These are phyloP conservation scores for Didymellaceae sp. DNA, from an alignment of 2,329 filamentous ascomycete species.

Conservation along the genomic window DNA sequence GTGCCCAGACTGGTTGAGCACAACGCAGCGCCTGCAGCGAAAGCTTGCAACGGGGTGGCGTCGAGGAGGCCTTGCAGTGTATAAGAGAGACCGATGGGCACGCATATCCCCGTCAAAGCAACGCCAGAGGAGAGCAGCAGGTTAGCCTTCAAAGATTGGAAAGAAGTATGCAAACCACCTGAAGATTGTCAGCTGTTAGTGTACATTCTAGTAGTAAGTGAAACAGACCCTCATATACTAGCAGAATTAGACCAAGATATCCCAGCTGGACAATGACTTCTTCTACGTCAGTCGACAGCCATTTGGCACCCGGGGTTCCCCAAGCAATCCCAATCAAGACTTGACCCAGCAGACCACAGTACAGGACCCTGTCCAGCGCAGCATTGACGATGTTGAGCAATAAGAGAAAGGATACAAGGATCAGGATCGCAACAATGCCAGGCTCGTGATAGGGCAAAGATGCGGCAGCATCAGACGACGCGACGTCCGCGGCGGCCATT, in stretches of 20 bases:
- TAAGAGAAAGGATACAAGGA: conserved; percentile 67
- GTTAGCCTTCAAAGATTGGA: conserved; percentile 64
- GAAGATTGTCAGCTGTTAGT: conserved; percentile 13
- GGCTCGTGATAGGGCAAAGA: conserved; percentile 68
- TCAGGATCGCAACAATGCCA: conserved; percentile 64
- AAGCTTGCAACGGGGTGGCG: conserved; percentile 66
- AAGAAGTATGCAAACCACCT: conserved; percentile 66
- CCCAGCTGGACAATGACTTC: conserved; percentile 68
- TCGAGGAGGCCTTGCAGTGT: conserved; percentile 58
- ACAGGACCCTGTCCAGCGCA: conserved; percentile 65
- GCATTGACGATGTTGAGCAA: conserved; percentile 66
- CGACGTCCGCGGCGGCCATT: conserved; percentile 28
- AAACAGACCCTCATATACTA: conserved; percentile 70
- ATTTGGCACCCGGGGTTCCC: conserved; percentile 70
- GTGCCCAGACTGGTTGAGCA: conserved; percentile 79
- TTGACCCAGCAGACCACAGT: conserved; percentile 76
- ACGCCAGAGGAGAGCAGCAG: conserved; percentile 65
- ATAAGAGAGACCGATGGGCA: conserved; percentile 72
- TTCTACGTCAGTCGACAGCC: conserved; percentile 62
- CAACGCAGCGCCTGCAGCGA: conserved; percentile 74
- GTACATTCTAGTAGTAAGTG: neutral
- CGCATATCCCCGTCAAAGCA: conserved; percentile 68
- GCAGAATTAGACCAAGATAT: conserved; percentile 73
- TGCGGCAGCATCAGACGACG: conserved; percentile 28
- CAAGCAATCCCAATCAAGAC: conserved; percentile 73